Base-by-base conservation (phyloP, 2,329 filamentous ascomycete genomes). In the Aspergillus uvarum region DNA sequence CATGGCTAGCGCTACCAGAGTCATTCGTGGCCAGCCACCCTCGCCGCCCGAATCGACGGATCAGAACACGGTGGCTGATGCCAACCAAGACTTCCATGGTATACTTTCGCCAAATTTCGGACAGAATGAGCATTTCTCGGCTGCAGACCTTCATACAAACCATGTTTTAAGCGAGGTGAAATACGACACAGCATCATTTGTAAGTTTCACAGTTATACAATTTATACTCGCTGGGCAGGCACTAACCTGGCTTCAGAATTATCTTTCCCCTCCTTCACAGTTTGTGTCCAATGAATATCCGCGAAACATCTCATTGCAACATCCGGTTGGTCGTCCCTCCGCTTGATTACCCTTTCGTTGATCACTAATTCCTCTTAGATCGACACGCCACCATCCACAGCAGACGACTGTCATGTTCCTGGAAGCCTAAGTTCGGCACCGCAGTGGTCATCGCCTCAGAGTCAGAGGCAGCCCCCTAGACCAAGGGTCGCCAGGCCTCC, bases 1-100 rank as follows among this genome's bases (percentile, higher is more conserved):
- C n/a, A 65, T 64, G 58, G 50, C 61, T 2, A 50, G 38, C 19
- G 42, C 59, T 21, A 42, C 55, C 32, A 65, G 62, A 51, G 54
- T 65, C 16, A 60, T 70, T 54, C 67, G 62, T 47, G 58, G 60
- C 12, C 63, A 60, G 16, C 68, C 70, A 51, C 72, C 68, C 44
- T 71, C 73, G 10, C 72, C 73, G 44, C 71, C 72, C 12, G 67
- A 68, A 31, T 72, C 72, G 8, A 65, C 63, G 38, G 67, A 69
- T 50, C 66, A 67, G 14, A 65, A 70, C 38, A 58, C 59, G 11
- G 55, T 54, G 14, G 58, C 65, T 16, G 65, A 69, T 58, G 56
- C 58, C 21, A 38, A 58, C 26, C 59, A 63, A n/a, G 58, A 66
- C 47, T 26, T 55, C 19, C 61, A 60, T 54, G 56, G 59, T 16